Base-by-base conservation (phyloP, 768 basidiomycete genomes). In the Amanita muscaria region DNA sequence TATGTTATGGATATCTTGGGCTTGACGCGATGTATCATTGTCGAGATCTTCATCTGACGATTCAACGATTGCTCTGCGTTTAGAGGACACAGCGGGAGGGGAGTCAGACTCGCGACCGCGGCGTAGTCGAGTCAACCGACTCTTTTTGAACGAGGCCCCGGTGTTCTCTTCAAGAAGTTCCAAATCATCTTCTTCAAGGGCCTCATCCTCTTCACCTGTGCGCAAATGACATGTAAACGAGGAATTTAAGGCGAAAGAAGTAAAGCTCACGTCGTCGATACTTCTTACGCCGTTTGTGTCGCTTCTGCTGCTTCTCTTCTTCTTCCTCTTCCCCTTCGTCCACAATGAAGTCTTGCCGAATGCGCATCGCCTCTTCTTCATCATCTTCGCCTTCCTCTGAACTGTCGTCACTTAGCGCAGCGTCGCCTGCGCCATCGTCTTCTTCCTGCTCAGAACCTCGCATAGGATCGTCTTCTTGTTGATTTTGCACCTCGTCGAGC, bases 381-480 rank as follows among this genome's bases (percentile, higher is more conserved):
- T 94, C 91, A 38, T 94, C 91, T 29, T 93, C 88, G 27, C 77
- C 83, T 57, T 91, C 87, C 55, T 89, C 88, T 35, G 88, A 90
- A 60, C 88, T 90, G 63, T 91, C 88, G 58, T 86, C 85, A 15
- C 79, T 76, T 45, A 73, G 74, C 55, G 69, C 60, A 41, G 69
- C 71, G 57, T 80, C 80, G 30, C 69, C 77, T 43, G 72, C 74
- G 15, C 65, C 73, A 42, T 76, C 79, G 27, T 72, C 77, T 42
- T 76, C 80, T 42, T 68, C 79, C 36, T 66, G 67, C 15, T 66
- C 70, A 22, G 72, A 67, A 3, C 67, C 73, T 19, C 65, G 64
- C 83, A 86, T 85, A 18, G 72, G 69, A 51, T 81, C 78, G 55
- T 85, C 80, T 42, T 68, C 67, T 27, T 51, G 52, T 33, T 54